These are phyloP conservation scores for Conticribra weissflogii DNA, from an alignment of 108 stramenopile genomes.

Conservation along the genomic window DNA sequence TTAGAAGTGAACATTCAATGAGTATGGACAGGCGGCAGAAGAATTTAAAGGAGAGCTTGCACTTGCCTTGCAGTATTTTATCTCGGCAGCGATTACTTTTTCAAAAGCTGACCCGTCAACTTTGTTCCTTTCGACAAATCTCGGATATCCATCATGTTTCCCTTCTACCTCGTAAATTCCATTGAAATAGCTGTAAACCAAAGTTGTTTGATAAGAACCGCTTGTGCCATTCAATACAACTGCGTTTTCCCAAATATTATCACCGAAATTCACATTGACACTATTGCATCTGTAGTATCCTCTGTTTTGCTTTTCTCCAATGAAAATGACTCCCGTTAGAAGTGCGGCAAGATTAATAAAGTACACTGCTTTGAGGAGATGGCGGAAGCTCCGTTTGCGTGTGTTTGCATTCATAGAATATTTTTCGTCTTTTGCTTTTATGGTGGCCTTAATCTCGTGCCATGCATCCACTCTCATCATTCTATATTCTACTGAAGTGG, in stretches of 20 bases:
- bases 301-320: slow-evolving; percentile 2
- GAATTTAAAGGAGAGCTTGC: neutral
- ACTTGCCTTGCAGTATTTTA: slow-evolving; percentile 3
- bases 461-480: neutral
- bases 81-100: slow-evolving; percentile 12
- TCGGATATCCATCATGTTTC: neutral
- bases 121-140: slow-evolving; percentile 9
- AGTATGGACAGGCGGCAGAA: no score
- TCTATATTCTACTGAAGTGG: slow-evolving; percentile 11
- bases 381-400: neutral
- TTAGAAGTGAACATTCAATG: no score
- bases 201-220: neutral
- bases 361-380: slow-evolving; percentile 17
- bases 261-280: slow-evolving; percentile 2
- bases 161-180: slow-evolving; percentile 5
- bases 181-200: slow-evolving; percentile 19
- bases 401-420: neutral
- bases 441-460: neutral
- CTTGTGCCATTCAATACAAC: neutral
- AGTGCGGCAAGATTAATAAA: slow-evolving; percentile 15
- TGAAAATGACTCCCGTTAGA: neutral
- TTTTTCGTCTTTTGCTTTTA: neutral
- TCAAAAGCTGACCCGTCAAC: neutral
- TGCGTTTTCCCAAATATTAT: slow-evolving; percentile 6
- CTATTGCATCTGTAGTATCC: slow-evolving; percentile 15